phyloP scores from a whole-genome alignment of 2,329 filamentous ascomycete species.

The Triangularia setosa region DNA sequence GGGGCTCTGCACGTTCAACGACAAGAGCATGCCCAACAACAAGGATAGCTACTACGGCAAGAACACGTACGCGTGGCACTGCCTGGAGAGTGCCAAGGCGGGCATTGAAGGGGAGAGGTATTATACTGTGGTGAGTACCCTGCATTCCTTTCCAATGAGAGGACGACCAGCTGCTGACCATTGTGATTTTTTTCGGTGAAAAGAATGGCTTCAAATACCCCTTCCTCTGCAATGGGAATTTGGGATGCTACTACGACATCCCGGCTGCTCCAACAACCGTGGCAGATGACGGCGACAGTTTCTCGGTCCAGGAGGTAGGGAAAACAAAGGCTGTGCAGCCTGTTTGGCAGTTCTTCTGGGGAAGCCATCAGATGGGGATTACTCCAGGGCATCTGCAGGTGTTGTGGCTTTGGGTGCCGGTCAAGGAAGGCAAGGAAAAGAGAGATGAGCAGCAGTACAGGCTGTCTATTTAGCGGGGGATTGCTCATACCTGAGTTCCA shows the following conservation, averaged over 20 bases:
- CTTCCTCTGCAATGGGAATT: conserved; percentile 21
- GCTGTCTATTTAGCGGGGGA: background rate
- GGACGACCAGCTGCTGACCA: no score
- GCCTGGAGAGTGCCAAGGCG: background rate
- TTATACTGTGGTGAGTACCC: conserved; percentile 22
- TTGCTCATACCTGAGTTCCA: background rate
- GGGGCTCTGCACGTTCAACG: conserved; percentile 19
- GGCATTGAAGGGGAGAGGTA: conserved; percentile 8
- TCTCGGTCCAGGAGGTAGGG: background rate
- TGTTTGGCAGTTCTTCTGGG: conserved; percentile 23
- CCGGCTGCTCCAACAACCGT: background rate
- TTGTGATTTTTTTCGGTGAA: no score
- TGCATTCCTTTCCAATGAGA: no score
- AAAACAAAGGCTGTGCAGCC: conserved; percentile 4
- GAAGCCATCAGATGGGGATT: conserved; percentile 16
- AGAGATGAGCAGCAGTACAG: background rate
- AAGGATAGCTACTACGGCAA: conserved; percentile 21
- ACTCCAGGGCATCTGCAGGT: conserved; percentile 20
- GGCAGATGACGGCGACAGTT: background rate
- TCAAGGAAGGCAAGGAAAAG: background rate
- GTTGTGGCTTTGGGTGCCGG: conserved; percentile 21
- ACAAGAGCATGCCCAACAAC: conserved; percentile 18
- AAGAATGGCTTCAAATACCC: conserved; percentile 21
- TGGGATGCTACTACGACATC: conserved; percentile 22
- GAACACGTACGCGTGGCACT: conserved; percentile 17